These are phyloP conservation scores for Usnea hakonensis DNA, from an alignment of 495 filamentous ascomycete species.

Conservation along the genomic window DNA sequence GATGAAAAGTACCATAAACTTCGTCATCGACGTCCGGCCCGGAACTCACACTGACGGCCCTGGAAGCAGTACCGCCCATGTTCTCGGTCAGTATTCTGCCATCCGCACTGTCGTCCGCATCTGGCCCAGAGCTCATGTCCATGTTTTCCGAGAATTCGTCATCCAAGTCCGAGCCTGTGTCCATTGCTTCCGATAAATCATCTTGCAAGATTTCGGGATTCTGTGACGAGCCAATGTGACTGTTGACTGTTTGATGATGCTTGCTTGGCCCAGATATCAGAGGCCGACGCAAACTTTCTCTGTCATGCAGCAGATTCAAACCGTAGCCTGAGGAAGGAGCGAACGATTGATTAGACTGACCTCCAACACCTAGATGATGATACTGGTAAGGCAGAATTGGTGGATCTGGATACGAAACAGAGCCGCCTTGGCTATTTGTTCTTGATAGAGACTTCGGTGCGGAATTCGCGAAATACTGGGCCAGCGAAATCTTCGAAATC, in stretches of 20 bases:
- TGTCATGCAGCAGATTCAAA: slow-evolving; percentile 6
- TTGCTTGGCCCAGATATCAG: neutral
- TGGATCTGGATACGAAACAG: slow-evolving; percentile 2
- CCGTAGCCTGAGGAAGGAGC: slow-evolving; percentile 6
- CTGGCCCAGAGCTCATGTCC: slow-evolving; percentile 21
- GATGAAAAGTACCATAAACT: neutral
- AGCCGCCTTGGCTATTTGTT: slow-evolving; percentile 1
- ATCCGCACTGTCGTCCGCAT: slow-evolving; percentile 9
- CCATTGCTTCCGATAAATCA: slow-evolving; percentile 14
- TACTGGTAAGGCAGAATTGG: neutral
- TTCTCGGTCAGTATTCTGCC: neutral
- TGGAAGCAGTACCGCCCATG: slow-evolving; percentile 9
- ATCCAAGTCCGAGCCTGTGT: slow-evolving; percentile 11
- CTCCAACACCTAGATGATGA: neutral
- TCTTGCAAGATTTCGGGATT: slow-evolving; percentile 4
- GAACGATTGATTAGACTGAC: neutral
- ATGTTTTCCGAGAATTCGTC: slow-evolving; percentile 20
- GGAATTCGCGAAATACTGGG: slow-evolving; percentile 10
- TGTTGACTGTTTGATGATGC: neutral
- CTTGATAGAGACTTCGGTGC: slow-evolving; percentile 6
- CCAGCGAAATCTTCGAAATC: slow-evolving; percentile 12
- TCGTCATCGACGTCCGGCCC: slow-evolving; percentile 1
- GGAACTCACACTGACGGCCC: slow-evolving; percentile 4
- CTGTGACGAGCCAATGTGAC: neutral
- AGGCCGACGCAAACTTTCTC: slow-evolving; percentile 3